Evolutionary conservation across 495 filamentous ascomycete species (phyloP), one percentile per base, ranked within the genome.

Genomic region (Sordaria brevicollis): DNA sequence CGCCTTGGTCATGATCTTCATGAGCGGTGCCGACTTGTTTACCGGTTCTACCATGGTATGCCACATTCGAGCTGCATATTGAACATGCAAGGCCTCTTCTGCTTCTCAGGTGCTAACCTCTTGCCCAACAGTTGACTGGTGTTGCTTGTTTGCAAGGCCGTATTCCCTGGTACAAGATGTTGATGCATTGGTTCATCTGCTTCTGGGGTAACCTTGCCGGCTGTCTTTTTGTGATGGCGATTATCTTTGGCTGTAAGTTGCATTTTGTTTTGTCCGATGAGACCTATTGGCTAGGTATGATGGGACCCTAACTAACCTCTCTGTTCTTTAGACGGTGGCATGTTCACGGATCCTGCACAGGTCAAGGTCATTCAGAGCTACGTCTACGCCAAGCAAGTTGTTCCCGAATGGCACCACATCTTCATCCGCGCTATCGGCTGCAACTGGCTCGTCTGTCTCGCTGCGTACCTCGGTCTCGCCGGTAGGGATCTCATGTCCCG

Each of bases 371-470:
- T 62, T 31, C 49, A 62, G 49, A 62, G 4, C 35, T 85, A 84
- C 70, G 87, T 86, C 1, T 85, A 81, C 5, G 77, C 80, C 31
- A 89, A 89, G 74, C 84, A 83, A 74, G 78, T 89, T n/a, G 83
- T 76, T 0, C 86, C 87, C 0, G 73, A 81, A 11, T 90, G 85
- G 78, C 86, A 87, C 73, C 83, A 84, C 70, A 85, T 90, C 62
- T 88, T 89, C 72, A 78, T 90, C 5, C 83, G 86, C 66, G 88
- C 79, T 19, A 89, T 89, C 68, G 87, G 86, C 21, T 86, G 86
- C 62, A 90, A 90, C 75, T 90, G 88, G 87, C 85, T 90, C 0
- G 86, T 89, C 19, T 88, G 86, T 77, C 78, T 90, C 35, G 85
- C 84, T 5, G 85, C 84, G 71, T 89, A 84, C 72, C 81, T 89